Evolutionary conservation across 495 filamentous ascomycete genomes (phyloP), one percentile per base, ranked within the genome.

Genomic region (Pyronema omphalodes): DNA sequence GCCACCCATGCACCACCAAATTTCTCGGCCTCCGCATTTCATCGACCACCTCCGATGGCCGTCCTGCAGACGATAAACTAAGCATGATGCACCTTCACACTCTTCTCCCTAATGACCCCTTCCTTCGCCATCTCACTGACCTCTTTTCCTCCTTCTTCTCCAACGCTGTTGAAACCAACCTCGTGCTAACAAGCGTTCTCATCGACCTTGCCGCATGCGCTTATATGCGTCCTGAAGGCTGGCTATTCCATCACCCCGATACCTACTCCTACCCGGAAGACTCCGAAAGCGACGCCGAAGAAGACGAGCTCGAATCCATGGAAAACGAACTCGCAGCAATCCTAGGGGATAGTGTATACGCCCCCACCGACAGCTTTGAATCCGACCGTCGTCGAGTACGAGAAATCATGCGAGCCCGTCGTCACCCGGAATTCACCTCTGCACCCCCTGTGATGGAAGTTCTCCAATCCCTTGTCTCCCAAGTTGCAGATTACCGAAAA

Each of bases 91-190:
- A 72, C 12, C 66, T 71, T 1, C 78, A 82, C 58, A 77, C 75
- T 9, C 66, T 89, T 14, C 72, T 75, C 17, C 74, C 75, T 14
- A 80, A 84, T 49, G 93, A 94, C 59, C 80, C 83, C 4, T 71
- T 99, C 14, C 71, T 94, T 34, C 75, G 74, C 54, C 78, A 77
- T 37, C 65, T 94, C 3, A 67, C 91, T 8, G 73, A 73, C 12
- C 75, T 88, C 5, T 67, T 96, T 35, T 73, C 78, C 17, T 77
- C 74, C 0, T 99, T 96, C 63, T 84, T 94, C 58, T 76, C 81
- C 6, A 96, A 99, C 65, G 79, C 86, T 14, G 78, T 95, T 1
- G 86, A 93, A 55, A 84, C 80, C 12, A 99, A 99, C 62, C 71
- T 99, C 9, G 79, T 80, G 1, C 69, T 94, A 7, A 95, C 93